phyloP scores from a whole-genome alignment of 2,329 filamentous ascomycete genomes.

The Diaporthe humulicola region DNA sequence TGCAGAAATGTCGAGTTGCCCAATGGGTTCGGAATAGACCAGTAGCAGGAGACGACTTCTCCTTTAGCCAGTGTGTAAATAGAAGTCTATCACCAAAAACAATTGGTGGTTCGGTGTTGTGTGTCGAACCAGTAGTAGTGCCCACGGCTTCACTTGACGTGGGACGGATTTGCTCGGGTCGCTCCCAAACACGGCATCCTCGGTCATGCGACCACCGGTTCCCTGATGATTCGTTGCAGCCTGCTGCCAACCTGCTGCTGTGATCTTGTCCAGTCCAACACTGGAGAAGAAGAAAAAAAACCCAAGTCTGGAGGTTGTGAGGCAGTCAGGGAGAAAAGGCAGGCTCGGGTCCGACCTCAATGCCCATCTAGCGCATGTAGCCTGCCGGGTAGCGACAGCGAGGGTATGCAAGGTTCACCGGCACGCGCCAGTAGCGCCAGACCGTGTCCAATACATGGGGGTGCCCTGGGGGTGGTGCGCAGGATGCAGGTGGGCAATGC shows the following conservation, averaged over 20 bases:
- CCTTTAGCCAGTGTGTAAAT: too few species aligned
- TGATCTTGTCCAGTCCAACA: background rate
- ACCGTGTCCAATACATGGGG: conserved; percentile 20
- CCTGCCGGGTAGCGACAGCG: background rate
- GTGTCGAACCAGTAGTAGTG: background rate
- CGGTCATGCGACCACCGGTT: background rate
- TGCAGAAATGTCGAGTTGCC: background rate
- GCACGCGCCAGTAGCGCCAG: conserved; percentile 13
- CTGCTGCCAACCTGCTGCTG: background rate
- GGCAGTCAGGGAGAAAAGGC: background rate
- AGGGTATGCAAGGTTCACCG: conserved; percentile 21
- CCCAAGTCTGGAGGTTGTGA: background rate
- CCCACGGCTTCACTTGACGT: too few species aligned
- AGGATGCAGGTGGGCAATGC: conserved; percentile 10
- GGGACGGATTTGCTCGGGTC: background rate
- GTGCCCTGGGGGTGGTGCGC: background rate
- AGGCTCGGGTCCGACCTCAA: conserved; percentile 14
- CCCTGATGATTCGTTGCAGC: background rate
- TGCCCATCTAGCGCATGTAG: background rate
- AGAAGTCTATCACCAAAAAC: background rate
- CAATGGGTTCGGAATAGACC: too few species aligned
- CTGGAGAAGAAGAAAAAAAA: background rate
- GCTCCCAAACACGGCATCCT: background rate
- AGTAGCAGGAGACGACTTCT: too few species aligned
- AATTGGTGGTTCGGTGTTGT: background rate